Evolutionary conservation across 805 yeast genomes (phyloP), one percentile per base, ranked within the genome.

Genomic region (Saccharomycopsis guyanensis): DNA sequence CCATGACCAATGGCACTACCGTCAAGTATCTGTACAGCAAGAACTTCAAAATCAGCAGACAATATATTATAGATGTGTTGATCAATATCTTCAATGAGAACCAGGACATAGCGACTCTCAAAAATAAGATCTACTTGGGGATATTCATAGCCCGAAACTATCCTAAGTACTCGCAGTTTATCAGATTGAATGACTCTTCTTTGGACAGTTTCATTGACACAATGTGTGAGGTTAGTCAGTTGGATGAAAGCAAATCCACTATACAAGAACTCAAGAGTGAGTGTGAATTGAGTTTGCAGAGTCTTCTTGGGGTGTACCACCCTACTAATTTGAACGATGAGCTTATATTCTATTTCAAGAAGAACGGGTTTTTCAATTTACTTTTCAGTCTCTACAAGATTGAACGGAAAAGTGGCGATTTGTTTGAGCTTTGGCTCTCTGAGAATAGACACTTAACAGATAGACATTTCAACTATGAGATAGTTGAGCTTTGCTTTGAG

Each of bases 151-250:
- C 91, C 0, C 64, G 91, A 48, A 89, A 85, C 57, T 78, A 81
- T 51, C 82, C 96, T 2, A 93, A 91, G 58, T 91, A 84, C 60
- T 70, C 76, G 10, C 98, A 91, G 61, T 89, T 86, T 52, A 71
- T 91, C 8, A 70, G 86, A 38, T 60, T 93, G 1, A 74, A 88
- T 0, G 93, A 81, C 46, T 66, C 76, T 1, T 63, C 69, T 2
- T 58, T 84, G 36, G 71, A 72, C 4, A 58, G 61, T 2, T 64
- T 82, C 0, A 64, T 83, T 22, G 63, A 68, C 3, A 62, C 60
- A 3, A 62, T 88, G 31, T 81, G 86, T 55, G 55, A 55, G 12
- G 46, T 52, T 4, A 56, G 54, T 22, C n/a, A 25, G 12, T 33
- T 41, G 22, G 35, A 40, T 15, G 35, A 36, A 18, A 12, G 18